Conservation (phyloP, 805 yeast genomes). For the Myxozyma mucilagina region DNA sequence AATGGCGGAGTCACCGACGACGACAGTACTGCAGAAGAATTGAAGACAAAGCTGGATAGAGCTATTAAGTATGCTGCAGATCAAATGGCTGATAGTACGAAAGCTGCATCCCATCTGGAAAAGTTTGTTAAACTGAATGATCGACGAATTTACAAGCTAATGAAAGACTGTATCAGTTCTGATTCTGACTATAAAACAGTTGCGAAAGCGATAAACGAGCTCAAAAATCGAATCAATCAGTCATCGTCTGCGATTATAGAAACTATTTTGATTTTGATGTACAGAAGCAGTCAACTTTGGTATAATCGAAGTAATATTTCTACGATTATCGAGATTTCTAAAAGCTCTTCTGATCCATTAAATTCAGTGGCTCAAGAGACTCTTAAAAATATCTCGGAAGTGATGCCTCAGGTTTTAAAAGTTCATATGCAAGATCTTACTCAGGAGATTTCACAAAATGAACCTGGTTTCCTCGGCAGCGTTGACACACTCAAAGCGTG, state of each 20-base stretch:
- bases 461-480: constrained; percentile 36
- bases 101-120: constrained; percentile 53
- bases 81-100: constrained; percentile 55
- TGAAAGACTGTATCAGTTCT: constrained; percentile 55
- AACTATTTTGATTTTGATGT: constrained; percentile 58
- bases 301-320: constrained; percentile 67
- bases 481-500: constrained; percentile 57
- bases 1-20: constrained; percentile 37
- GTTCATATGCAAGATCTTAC: constrained; percentile 57
- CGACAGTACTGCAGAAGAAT: constrained; percentile 12
- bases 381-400: constrained; percentile 41
- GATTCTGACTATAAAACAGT: constrained; percentile 63
- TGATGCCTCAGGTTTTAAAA: constrained; percentile 60
- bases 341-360: constrained; percentile 41
- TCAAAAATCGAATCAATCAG: constrained; percentile 50
- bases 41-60: constrained; percentile 11
- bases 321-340: constrained; percentile 51
- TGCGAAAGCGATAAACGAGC: constrained; percentile 61
- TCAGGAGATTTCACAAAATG: constrained; percentile 41
- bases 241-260: constrained; percentile 51
- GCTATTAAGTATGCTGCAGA: constrained; percentile 60
- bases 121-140: constrained; percentile 58
- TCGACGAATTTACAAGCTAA: constrained; percentile 56
- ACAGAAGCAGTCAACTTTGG: constrained; percentile 59
- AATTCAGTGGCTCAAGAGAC: constrained; percentile 51